phyloP scores from a whole-genome alignment of 805 yeast species.

The Pichia phayaonensis region DNA sequence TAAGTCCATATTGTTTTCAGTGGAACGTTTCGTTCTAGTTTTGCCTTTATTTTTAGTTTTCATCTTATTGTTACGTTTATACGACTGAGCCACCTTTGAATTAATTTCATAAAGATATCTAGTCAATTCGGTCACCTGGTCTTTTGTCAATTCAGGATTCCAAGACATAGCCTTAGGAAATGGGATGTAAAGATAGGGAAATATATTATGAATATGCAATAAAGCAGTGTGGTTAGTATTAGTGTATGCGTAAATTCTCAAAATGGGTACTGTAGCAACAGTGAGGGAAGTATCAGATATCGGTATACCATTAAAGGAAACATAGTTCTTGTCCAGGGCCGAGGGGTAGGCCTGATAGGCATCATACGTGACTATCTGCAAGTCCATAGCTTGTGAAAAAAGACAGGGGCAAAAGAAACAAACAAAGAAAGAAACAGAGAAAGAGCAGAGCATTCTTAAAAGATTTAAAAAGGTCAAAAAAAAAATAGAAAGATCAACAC shows the following conservation, averaged over 20 bases:
- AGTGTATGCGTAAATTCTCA: slow-evolving; percentile 69
- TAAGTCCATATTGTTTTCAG: slow-evolving; percentile 10
- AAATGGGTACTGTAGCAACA: slow-evolving; percentile 58
- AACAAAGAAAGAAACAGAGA: no score
- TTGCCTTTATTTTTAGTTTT: background rate
- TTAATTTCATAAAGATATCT: slow-evolving; percentile 13
- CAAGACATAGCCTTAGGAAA: slow-evolving; percentile 36
- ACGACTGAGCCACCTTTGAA: background rate
- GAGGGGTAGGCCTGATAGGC: slow-evolving; percentile 32
- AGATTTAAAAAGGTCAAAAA: no score
- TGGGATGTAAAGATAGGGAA: slow-evolving; percentile 71
- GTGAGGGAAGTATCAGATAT: background rate
- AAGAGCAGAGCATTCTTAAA: background rate
- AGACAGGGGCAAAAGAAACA: background rate
- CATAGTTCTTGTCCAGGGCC: slow-evolving; percentile 38
- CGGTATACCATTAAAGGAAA: slow-evolving; percentile 24
- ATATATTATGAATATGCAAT: slow-evolving; percentile 77
- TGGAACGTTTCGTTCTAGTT: background rate
- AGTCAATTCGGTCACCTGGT: slow-evolving; percentile 27
- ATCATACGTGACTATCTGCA: slow-evolving; percentile 1
- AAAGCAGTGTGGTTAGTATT: slow-evolving; percentile 50
- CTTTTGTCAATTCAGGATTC: slow-evolving; percentile 16
- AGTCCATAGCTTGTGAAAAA: slow-evolving; percentile 1
- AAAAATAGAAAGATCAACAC: no score
- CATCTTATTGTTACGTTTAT: background rate